These are phyloP conservation scores for Kwoniella heveanensis DNA, from an alignment of 768 basidiomycete species.

Conservation along the genomic window DNA sequence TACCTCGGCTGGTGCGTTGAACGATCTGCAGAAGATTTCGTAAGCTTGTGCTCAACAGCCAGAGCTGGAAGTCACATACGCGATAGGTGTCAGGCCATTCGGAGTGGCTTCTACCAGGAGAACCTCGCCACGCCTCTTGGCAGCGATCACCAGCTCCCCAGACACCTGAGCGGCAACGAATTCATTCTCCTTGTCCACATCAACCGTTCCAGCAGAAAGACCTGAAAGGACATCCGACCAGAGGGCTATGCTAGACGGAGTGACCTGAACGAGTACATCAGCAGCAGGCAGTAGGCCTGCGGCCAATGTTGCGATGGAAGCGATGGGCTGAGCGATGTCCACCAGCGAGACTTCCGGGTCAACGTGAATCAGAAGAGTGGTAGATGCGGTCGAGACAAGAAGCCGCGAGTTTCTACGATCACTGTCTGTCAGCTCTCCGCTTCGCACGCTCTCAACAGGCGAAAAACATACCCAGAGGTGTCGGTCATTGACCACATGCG, in stretches of 20 bases:
- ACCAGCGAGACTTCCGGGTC: slow-evolving; percentile 20
- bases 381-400: slow-evolving; percentile 28
- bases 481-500: slow-evolving; percentile 34
- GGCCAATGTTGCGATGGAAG: slow-evolving; percentile 33
- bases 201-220: slow-evolving; percentile 14
- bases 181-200: slow-evolving; percentile 9
- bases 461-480: slow-evolving; percentile 10
- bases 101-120: slow-evolving; percentile 4
- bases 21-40: neutral
- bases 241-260: slow-evolving; percentile 20
- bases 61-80: slow-evolving; percentile 18
- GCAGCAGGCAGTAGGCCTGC: slow-evolving; percentile 26
- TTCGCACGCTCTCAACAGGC: neutral
- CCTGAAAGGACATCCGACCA: slow-evolving; percentile 37
- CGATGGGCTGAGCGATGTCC: slow-evolving; percentile 17
- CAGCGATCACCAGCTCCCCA: slow-evolving; percentile 22
- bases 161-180: slow-evolving; percentile 22
- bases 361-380: slow-evolving; percentile 21
- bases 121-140: slow-evolving; percentile 23
- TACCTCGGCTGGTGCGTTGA: slow-evolving; percentile 21
- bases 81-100: slow-evolving; percentile 11
- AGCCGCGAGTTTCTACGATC: slow-evolving; percentile 16
- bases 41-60: neutral
- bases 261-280: slow-evolving; percentile 31
- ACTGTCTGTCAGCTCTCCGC: neutral